Percentiles rank a stretch among this genome's conserved stretches.
These are phyloP conservation scores for Dactylellina cionopaga DNA, from an alignment of 2,329 filamentous ascomycete species.

Conservation along the genomic window DNA sequence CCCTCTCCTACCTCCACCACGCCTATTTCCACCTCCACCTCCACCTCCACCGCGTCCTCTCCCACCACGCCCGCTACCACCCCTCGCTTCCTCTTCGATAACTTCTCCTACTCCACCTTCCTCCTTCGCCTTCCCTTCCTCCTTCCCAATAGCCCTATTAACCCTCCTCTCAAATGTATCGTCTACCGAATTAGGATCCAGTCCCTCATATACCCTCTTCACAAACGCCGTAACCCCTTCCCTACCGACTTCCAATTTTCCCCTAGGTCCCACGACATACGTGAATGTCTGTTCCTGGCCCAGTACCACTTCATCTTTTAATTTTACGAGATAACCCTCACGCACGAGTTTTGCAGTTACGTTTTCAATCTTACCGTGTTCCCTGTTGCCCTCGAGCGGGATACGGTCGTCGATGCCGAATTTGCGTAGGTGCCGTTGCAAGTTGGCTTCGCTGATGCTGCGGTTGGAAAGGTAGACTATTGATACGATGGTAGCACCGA, in stretches of 20 bases:
- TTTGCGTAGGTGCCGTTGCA: constrained; percentile 73
- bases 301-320: constrained; percentile 68
- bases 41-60: constrained; percentile 4
- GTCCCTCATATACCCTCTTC: constrained; percentile 61
- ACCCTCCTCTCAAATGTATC: constrained; percentile 29
- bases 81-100: background rate
- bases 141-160: constrained; percentile 44
- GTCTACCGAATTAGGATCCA: constrained; percentile 31
- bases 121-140: constrained; percentile 5
- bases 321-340: constrained; percentile 83
- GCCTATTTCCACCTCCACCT: background rate
- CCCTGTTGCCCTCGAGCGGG: constrained; percentile 79
- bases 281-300: constrained; percentile 80
- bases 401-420: constrained; percentile 65
- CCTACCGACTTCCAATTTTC: constrained; percentile 84
- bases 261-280: constrained; percentile 85
- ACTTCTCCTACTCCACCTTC: background rate
- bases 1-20: constrained; percentile 7
- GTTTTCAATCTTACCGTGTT: constrained; percentile 78
- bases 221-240: constrained; percentile 78
- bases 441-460: constrained; percentile 77
- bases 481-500: constrained; percentile 82
- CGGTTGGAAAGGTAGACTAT: constrained; percentile 80
- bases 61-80: background rate
- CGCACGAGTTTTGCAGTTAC: constrained; percentile 78